phyloP scores from a whole-genome alignment of 805 yeast species.

The Vanderwaltozyma yarrowii region DNA sequence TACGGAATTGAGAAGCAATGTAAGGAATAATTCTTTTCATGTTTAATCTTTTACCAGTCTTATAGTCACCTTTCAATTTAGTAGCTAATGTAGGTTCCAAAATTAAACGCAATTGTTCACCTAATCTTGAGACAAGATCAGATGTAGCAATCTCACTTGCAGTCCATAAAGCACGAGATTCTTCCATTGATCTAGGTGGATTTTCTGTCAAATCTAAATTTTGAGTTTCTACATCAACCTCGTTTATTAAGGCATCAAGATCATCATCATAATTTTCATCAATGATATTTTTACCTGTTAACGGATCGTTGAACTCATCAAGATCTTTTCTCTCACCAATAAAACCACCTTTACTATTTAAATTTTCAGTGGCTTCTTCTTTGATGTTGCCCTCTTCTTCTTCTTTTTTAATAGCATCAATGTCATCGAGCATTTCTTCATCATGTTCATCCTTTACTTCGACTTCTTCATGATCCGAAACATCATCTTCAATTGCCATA shows the following conservation, averaged over 20 bases:
- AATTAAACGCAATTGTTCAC: slow-evolving; percentile 88
- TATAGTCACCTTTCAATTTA: slow-evolving; percentile 87
- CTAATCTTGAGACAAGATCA: slow-evolving; percentile 74
- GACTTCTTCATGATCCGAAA: slow-evolving; percentile 27
- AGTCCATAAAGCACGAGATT: slow-evolving; percentile 73
- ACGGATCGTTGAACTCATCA: slow-evolving; percentile 11
- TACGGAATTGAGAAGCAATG: slow-evolving; percentile 94
- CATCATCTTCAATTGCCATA: slow-evolving; percentile 70
- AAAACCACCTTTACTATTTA: slow-evolving; percentile 36
- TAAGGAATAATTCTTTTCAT: slow-evolving; percentile 97
- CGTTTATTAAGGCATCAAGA: slow-evolving; percentile 25
- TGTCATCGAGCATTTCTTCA: slow-evolving; percentile 21
- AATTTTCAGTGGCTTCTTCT: slow-evolving; percentile 22
- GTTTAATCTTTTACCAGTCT: slow-evolving; percentile 92
- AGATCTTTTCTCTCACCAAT: slow-evolving; percentile 38
- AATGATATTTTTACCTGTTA: slow-evolving; percentile 36
- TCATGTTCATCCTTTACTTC: slow-evolving; percentile 30
- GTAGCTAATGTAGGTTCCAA: slow-evolving; percentile 96
- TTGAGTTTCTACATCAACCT: slow-evolving; percentile 26
- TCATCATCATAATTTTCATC: slow-evolving; percentile 19
- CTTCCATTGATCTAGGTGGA: slow-evolving; percentile 47
- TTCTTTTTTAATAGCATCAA: slow-evolving; percentile 20
- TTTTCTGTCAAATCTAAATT: slow-evolving; percentile 18
- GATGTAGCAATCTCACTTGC: slow-evolving; percentile 75
- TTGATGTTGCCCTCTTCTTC: slow-evolving; percentile 17